Conservation (phyloP, 768 basidiomycete species). For the Podaxis rugospora region DNA sequence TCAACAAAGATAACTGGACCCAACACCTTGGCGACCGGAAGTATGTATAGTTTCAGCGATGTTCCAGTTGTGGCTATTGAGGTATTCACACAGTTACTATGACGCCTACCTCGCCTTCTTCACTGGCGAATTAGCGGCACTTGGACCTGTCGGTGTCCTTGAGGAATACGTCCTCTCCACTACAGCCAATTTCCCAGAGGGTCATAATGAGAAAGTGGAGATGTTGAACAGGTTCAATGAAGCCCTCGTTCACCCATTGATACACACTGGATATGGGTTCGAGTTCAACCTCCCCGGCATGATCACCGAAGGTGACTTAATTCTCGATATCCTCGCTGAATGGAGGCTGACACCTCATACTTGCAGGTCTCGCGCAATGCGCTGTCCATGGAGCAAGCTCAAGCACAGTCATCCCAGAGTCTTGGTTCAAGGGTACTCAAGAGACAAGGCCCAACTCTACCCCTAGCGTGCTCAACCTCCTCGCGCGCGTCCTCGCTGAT, state of each 20-base stretch:
- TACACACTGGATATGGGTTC: constrained; percentile 59
- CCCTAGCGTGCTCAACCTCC: not conserved
- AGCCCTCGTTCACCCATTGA: constrained; percentile 60
- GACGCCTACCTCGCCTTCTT: constrained; percentile 26
- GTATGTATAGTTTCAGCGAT: constrained; percentile 25
- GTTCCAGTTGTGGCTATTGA: not conserved
- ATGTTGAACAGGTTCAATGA: constrained; percentile 57
- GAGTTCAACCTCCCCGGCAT: constrained; percentile 60
- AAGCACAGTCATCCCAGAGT: constrained; percentile 20
- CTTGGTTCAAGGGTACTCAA: constrained; percentile 16
- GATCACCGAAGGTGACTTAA: constrained; percentile 49
- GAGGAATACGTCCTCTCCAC: constrained; percentile 61
- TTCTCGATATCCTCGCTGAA: not conserved
- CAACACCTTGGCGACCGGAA: constrained; percentile 54
- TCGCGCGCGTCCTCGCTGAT: constrained; percentile 10
- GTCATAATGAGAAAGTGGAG: constrained; percentile 5
- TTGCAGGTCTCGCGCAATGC: constrained; percentile 51
- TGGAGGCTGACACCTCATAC: not conserved
- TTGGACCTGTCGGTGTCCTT: constrained; percentile 38
- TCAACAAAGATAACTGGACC: constrained; percentile 44
- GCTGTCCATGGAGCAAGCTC: constrained; percentile 37
- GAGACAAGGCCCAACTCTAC: not conserved
- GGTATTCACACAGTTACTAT: constrained; percentile 43
- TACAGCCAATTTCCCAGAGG: constrained; percentile 39
- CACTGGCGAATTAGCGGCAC: constrained; percentile 35